These are phyloP conservation scores for Vigna radiata DNA, from an alignment of 306 rosid genomes.

Conservation along the genomic window DNA sequence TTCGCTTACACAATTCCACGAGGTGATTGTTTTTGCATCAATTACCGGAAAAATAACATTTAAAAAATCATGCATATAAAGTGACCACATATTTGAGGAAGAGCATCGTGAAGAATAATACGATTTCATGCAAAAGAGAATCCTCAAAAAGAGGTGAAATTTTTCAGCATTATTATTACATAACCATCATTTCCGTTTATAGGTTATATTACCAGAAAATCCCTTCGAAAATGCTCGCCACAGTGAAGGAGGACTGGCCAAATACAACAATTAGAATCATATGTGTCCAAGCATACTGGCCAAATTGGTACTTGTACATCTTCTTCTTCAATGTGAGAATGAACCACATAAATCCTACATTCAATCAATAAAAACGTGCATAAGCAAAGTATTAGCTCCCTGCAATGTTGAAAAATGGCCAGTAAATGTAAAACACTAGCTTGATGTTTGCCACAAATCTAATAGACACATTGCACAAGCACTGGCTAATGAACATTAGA, in stretches of 20 bases:
- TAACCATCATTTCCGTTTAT: constrained; percentile 34
- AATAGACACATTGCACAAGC: constrained; percentile 40
- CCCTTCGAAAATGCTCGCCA: constrained; percentile 98
- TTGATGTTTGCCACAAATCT: constrained; percentile 35
- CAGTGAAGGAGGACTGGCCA: constrained; percentile 94
- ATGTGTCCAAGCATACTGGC: constrained; percentile 99
- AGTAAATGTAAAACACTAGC: constrained; percentile 13
- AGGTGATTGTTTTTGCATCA: constrained; percentile 15
- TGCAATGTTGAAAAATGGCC: constrained; percentile 22
- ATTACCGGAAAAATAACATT: constrained; percentile 32
- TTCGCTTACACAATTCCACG: constrained; percentile 11
- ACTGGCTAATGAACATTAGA: constrained; percentile 29
- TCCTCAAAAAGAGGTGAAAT: constrained; percentile 16
- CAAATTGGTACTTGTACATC: constrained; percentile 99
- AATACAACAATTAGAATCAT: constrained; percentile 97
- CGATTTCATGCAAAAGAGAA: constrained; percentile 28
- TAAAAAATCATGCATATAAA: background rate
- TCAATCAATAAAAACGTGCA: constrained; percentile 47
- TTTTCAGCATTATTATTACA: constrained; percentile 16
- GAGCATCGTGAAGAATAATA: background rate
- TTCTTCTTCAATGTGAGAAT: constrained; percentile 95
- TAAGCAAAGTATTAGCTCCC: constrained; percentile 39
- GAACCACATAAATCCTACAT: constrained; percentile 98
- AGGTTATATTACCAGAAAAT: constrained; percentile 74
- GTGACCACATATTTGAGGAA: constrained; percentile 20